These are phyloP conservation scores for Solanum arcanum DNA, from an alignment of 257 asterid genomes.

Conservation along the genomic window DNA sequence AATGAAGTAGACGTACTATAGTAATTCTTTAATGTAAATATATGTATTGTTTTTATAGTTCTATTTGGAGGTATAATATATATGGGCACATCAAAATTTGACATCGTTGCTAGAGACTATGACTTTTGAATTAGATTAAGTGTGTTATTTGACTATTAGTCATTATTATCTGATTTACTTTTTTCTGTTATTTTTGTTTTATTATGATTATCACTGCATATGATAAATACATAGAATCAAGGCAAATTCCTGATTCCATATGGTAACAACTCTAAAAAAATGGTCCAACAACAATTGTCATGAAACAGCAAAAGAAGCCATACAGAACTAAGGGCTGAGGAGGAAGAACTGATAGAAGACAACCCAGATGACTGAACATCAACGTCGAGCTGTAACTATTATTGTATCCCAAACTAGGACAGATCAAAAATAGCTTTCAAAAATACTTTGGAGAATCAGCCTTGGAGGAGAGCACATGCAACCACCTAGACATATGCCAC, in stretches of 20 bases:
- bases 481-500: background rate
- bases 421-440: background rate
- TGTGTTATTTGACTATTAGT: too few species aligned
- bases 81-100: too few species aligned
- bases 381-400: background rate
- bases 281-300: background rate
- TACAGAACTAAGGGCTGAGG: background rate
- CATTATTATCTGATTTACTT: too few species aligned
- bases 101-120: too few species aligned
- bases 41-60: too few species aligned
- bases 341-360: background rate
- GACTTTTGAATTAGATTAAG: too few species aligned
- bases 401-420: background rate
- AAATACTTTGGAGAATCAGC: background rate
- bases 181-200: too few species aligned
- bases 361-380: background rate
- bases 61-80: too few species aligned
- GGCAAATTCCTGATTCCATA: background rate
- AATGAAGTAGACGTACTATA: too few species aligned
- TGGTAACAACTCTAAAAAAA: background rate
- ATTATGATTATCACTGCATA: too few species aligned
- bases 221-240: background rate
- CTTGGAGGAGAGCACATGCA: background rate
- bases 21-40: background rate
- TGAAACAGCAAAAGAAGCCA: too few species aligned